These are phyloP conservation scores for Yarrowia divulgata DNA, from an alignment of 805 yeast genomes.

Conservation along the genomic window DNA sequence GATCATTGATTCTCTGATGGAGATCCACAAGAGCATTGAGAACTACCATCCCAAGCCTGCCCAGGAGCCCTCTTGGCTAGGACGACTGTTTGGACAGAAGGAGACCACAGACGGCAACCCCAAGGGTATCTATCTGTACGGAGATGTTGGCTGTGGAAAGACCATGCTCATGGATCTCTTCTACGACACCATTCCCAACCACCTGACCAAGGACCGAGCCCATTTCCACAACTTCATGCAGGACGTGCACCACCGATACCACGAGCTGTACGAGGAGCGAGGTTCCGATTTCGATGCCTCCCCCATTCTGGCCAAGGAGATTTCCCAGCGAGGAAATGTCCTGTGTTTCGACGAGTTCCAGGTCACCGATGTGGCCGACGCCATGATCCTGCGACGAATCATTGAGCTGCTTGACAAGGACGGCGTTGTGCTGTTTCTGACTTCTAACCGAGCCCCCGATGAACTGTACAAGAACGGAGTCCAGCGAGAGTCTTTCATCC, in stretches of 20 bases:
- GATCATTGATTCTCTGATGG: slow-evolving; percentile 67
- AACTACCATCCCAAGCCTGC: slow-evolving; percentile 68
- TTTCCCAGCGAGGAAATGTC: slow-evolving; percentile 76
- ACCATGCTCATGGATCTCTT: slow-evolving; percentile 98
- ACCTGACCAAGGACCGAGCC: slow-evolving; percentile 77
- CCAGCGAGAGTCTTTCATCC: slow-evolving; percentile 89
- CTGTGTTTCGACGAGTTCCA: slow-evolving; percentile 97
- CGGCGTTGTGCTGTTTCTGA: slow-evolving; percentile 89
- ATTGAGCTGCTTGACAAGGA: slow-evolving; percentile 67
- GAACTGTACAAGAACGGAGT: slow-evolving; percentile 93
- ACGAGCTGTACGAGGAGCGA: slow-evolving; percentile 70
- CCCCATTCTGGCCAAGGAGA: slow-evolving; percentile 82
- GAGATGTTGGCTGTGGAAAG: slow-evolving; percentile 98
- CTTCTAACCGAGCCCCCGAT: slow-evolving; percentile 94
- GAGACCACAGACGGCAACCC: slow-evolving; percentile 40
- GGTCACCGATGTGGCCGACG: slow-evolving; percentile 98
- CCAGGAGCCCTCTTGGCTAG: slow-evolving; percentile 46
- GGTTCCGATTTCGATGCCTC: slow-evolving; percentile 81
- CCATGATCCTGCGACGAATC: slow-evolving; percentile 88
- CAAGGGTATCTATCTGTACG: slow-evolving; percentile 87
- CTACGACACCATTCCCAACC: slow-evolving; percentile 79
- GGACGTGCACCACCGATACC: slow-evolving; percentile 83
- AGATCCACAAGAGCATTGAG: slow-evolving; percentile 62
- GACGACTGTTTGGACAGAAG: slow-evolving; percentile 37
- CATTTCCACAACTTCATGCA: slow-evolving; percentile 99